phyloP scores from a whole-genome alignment of 495 filamentous ascomycete species.

The Penicillium dipodomyicola region DNA sequence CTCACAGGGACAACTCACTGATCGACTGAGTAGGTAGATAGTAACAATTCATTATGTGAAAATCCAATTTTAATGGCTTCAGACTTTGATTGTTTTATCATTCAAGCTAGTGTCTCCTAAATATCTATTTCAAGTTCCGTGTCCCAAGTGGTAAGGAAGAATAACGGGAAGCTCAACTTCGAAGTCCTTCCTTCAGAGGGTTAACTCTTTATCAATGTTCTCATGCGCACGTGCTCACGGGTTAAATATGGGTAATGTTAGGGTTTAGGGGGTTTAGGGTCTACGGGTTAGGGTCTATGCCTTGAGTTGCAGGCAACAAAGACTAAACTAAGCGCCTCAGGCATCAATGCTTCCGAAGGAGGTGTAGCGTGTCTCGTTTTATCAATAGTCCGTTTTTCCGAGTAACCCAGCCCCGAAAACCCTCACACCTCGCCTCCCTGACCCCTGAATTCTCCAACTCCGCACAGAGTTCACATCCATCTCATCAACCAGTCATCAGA shows the following conservation, averaged over 20 bases:
- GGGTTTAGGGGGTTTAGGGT: background rate
- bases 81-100: too few species aligned
- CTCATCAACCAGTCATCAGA: too few species aligned
- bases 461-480: background rate
- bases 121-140: too few species aligned
- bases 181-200: too few species aligned
- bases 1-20: background rate
- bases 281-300: background rate
- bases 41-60: too few species aligned
- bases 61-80: too few species aligned
- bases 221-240: too few species aligned
- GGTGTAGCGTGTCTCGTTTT: background rate
- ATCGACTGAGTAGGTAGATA: background rate
- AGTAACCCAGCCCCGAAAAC: slow-evolving; percentile 8
- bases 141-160: too few species aligned
- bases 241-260: background rate
- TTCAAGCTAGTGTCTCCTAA: too few species aligned
- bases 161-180: too few species aligned
- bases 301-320: background rate
- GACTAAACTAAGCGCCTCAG: too few species aligned
- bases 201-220: too few species aligned
- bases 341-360: background rate
- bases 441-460: background rate
- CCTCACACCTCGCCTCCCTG: background rate
- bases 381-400: background rate